phyloP scores from a whole-genome alignment of 2,329 filamentous ascomycete species.

The Thyridium curvatum region DNA sequence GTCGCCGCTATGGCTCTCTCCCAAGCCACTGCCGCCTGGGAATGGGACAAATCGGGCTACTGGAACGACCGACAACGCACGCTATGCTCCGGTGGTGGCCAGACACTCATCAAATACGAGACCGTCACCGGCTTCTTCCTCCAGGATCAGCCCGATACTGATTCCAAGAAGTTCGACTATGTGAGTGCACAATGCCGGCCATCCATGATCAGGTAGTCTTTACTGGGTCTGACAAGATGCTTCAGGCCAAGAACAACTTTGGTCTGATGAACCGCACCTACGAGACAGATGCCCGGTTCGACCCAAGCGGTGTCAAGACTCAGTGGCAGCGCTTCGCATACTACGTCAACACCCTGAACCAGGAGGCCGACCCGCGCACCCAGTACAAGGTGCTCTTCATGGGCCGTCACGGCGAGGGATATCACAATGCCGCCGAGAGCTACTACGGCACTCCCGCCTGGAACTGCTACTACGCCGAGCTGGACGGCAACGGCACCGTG shows the following conservation, averaged over 20 bases:
- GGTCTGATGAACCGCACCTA: constrained; percentile 60
- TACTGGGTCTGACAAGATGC: constrained; percentile 3
- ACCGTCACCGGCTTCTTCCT: constrained; percentile 57
- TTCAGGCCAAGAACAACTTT: constrained; percentile 53
- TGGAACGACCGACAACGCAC: too few relatives aligned
- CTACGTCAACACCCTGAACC: constrained; percentile 51
- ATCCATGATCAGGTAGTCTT: neutral
- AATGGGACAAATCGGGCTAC: too few relatives aligned
- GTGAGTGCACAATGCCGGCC: constrained; percentile 36
- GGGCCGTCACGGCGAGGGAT: constrained; percentile 65
- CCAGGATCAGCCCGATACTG: constrained; percentile 53
- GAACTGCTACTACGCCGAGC: constrained; percentile 63
- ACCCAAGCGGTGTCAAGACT: constrained; percentile 34
- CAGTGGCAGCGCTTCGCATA: constrained; percentile 60
- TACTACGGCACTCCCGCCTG: constrained; percentile 64
- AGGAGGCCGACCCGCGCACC: constrained; percentile 31
- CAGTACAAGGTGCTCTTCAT: constrained; percentile 63
- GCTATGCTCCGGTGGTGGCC: too few relatives aligned
- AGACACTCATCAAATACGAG: too few relatives aligned
- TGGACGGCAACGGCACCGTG: constrained; percentile 56
- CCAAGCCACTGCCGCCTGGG: too few relatives aligned
- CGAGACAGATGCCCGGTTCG: constrained; percentile 40
- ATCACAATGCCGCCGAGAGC: constrained; percentile 55
- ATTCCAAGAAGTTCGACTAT: constrained; percentile 55
- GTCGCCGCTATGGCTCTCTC: too few relatives aligned